Conservation (phyloP, 116 monocot genomes). For the Posidonia oceanica region DNA sequence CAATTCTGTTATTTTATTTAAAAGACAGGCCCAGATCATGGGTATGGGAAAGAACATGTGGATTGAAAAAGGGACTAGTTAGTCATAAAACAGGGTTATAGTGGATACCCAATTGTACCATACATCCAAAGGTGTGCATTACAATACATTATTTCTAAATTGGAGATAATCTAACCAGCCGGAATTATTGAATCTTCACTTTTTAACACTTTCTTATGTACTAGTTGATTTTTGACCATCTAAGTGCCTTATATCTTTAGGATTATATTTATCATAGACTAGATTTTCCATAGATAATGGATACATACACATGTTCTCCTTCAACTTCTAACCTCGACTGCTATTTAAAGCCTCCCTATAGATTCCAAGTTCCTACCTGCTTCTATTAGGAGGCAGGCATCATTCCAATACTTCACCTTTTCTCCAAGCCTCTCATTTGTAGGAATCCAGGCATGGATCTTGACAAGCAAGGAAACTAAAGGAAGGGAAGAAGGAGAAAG, state of each 20-base stretch:
- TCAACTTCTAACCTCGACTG: not conserved
- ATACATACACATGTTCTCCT: not conserved
- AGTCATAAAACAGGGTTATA: not conserved
- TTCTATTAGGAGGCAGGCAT: too few species aligned
- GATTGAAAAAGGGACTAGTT: too few species aligned
- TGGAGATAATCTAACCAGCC: not conserved
- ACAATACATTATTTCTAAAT: not conserved
- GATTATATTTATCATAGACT: too few species aligned
- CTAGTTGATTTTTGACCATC: too few species aligned
- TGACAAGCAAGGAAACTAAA: conserved; percentile 8
- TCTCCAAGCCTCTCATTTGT: not conserved
- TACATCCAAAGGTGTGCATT: not conserved
- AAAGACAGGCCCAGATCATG: too few species aligned
- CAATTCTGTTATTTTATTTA: too few species aligned
- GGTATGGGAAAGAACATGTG: too few species aligned
- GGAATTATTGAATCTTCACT: not conserved
- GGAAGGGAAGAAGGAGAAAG: not conserved
- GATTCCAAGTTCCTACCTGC: too few species aligned
- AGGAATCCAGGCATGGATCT: conserved; percentile 30
- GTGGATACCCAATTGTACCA: not conserved
- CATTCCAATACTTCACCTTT: not conserved
- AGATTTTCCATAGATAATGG: too few species aligned
- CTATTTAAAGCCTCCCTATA: not conserved
- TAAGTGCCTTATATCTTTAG: too few species aligned
- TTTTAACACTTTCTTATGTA: too few species aligned